A percentile compares a stretch with the other conserved stretches of the same genome.
Conservation (phyloP, 176 grass and related monocot genomes). For the Paspalum vaginatum region DNA sequence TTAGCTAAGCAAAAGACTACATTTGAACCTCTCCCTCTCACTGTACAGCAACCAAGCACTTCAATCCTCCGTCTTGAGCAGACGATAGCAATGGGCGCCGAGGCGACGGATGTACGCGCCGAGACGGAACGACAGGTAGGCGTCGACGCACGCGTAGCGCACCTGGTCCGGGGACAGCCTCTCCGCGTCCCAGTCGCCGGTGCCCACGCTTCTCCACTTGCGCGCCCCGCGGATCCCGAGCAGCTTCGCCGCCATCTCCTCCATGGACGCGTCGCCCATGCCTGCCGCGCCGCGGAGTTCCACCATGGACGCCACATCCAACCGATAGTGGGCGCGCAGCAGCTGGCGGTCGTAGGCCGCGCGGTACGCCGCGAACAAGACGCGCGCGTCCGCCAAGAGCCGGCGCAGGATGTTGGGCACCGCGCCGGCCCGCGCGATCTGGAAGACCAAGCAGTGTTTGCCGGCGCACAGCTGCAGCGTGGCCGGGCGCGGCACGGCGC, state of each 20-base stretch:
- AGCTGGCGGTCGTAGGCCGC: slow-evolving; percentile 3
- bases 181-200: slow-evolving; percentile 25
- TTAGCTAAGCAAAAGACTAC: no score
- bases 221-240: slow-evolving; percentile 17
- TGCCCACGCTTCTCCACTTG: not conserved
- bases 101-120: not conserved
- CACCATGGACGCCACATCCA: not conserved
- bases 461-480: slow-evolving; percentile 11
- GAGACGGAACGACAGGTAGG: slow-evolving; percentile 4
- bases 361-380: slow-evolving; percentile 31
- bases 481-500: not conserved
- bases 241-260: slow-evolving; percentile 25
- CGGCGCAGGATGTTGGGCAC: not conserved
- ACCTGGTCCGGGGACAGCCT: slow-evolving; percentile 16
- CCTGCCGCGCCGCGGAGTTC: not conserved
- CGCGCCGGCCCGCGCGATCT: not conserved
- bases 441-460: not conserved
- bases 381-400: slow-evolving; percentile 1
- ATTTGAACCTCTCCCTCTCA: no score
- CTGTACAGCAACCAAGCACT: no score
- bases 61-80: no score
- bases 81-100: no score
- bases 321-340: slow-evolving; percentile 33
- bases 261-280: slow-evolving; percentile 39
- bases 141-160: not conserved